phyloP scores from a whole-genome alignment of 1,284 basidiomycete species.

The Cutaneotrichosporon sp. region DNA sequence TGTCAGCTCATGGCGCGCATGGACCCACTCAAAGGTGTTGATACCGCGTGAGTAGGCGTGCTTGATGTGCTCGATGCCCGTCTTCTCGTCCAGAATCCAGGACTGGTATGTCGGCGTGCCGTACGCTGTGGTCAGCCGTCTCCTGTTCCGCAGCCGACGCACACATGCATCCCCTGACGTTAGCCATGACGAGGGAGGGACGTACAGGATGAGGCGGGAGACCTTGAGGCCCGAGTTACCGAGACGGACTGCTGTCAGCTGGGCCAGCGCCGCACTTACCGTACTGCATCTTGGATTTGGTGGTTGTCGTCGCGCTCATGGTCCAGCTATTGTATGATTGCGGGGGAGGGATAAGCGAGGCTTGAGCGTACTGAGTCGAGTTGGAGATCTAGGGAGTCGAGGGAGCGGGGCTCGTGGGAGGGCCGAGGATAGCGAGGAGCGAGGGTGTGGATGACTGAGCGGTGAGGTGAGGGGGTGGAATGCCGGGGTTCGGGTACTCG shows the following conservation, averaged over 20 bases:
- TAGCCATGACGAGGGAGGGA: background rate
- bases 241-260: slow-evolving; percentile 34
- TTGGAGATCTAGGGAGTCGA: background rate
- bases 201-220: slow-evolving; percentile 45
- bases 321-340: background rate
- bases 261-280: slow-evolving; percentile 2
- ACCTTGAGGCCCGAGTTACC: slow-evolving; percentile 47
- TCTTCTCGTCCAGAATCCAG: slow-evolving; percentile 47
- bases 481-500: background rate
- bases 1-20: background rate
- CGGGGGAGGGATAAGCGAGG: background rate
- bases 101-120: slow-evolving; percentile 32
- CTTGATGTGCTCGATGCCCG: slow-evolving; percentile 48
- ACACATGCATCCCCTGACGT: slow-evolving; percentile 40
- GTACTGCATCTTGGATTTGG: slow-evolving; percentile 19
- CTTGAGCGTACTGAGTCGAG: background rate
- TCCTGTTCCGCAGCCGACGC: too few species aligned
- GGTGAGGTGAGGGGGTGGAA: background rate
- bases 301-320: background rate
- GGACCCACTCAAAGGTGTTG: slow-evolving; percentile 46
- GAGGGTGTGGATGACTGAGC: background rate
- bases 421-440: too few species aligned
- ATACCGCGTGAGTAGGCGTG: slow-evolving; percentile 46
- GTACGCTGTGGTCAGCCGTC: slow-evolving; percentile 30
- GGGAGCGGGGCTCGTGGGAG: too few species aligned